Evolutionary conservation across 75 land plant genomes (phyloP).

Genomic region (Pinus albicaulis): DNA sequence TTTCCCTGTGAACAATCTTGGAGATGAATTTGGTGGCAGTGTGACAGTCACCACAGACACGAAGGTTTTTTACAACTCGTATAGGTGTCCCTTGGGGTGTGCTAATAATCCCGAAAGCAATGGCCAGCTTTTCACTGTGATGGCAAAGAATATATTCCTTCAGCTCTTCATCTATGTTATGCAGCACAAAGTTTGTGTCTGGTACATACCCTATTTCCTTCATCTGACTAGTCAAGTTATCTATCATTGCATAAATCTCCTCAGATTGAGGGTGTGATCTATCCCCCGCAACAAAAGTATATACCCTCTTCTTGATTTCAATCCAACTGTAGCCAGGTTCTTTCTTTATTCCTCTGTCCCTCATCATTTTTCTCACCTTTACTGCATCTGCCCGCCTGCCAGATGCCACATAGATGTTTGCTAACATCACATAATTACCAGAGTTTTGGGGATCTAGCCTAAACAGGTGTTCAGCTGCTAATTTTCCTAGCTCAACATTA

Average conservation of each 20-base stretch:
- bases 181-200: neutral
- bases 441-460: slow-evolving; percentile 40
- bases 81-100: neutral
- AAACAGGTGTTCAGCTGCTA: slow-evolving; percentile 47
- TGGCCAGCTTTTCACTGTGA: neutral
- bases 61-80: slow-evolving; percentile 3
- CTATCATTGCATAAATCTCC: slow-evolving; percentile 15
- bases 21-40: slow-evolving; percentile 4
- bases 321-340: slow-evolving; percentile 15
- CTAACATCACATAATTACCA: slow-evolving; percentile 49
- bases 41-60: slow-evolving; percentile 7
- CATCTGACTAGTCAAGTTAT: slow-evolving; percentile 10
- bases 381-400: slow-evolving; percentile 40
- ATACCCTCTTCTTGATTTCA: slow-evolving; percentile 17
- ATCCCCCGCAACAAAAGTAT: slow-evolving; percentile 15
- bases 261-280: slow-evolving; percentile 10
- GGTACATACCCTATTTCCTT: slow-evolving; percentile 8
- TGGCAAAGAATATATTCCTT: neutral
- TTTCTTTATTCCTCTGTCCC: slow-evolving; percentile 10
- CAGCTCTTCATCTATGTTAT: neutral
- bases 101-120: neutral
- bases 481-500: slow-evolving; percentile 35
- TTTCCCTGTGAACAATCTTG: slow-evolving; percentile 4
- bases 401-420: slow-evolving; percentile 44
- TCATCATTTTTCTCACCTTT: slow-evolving; percentile 10